A percentile compares a stretch with the other conserved stretches of the same genome.
Evolutionary conservation across 192 early-diverging fungal species (phyloP).

Genomic region (Linnemannia zychae): DNA sequence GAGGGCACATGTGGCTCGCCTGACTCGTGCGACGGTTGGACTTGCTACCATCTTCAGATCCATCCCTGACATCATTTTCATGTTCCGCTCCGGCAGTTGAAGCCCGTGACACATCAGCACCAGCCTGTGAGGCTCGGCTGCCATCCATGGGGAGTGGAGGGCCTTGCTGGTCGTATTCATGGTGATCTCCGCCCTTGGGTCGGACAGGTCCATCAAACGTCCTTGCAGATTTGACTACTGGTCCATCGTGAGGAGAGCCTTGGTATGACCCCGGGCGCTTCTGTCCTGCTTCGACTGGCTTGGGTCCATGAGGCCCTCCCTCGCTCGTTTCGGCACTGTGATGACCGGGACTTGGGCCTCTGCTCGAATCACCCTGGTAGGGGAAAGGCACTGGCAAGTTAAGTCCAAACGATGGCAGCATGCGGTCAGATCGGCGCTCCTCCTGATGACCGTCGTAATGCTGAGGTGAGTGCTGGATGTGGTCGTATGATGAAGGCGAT

Average conservation of each 20-base stretch:
- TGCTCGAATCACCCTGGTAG: slow-evolving; percentile 11
- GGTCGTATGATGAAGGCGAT: slow-evolving; percentile 44
- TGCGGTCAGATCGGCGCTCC: slow-evolving; percentile 46
- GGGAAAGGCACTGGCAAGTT: slow-evolving; percentile 42
- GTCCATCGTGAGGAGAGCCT: slow-evolving; percentile 31
- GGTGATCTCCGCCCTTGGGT: slow-evolving; percentile 15
- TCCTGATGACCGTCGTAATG: slow-evolving; percentile 32
- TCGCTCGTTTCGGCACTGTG: neutral
- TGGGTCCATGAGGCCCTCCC: slow-evolving; percentile 1
- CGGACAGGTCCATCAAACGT: slow-evolving; percentile 18
- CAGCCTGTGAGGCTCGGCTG: slow-evolving; percentile 4
- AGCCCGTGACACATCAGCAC: neutral
- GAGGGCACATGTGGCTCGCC: slow-evolving; percentile 49
- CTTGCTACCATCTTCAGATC: slow-evolving; percentile 15
- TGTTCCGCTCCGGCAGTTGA: neutral
- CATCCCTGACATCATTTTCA: neutral
- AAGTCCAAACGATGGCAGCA: slow-evolving; percentile 51
- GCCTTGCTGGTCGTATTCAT: slow-evolving; percentile 48
- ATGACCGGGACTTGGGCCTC: slow-evolving; percentile 19
- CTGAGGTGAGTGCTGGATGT: slow-evolving; percentile 24
- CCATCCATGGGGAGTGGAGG: slow-evolving; percentile 36
- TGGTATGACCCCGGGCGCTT: slow-evolving; percentile 47
- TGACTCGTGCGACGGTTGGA: slow-evolving; percentile 14
- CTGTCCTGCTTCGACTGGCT: slow-evolving; percentile 21
- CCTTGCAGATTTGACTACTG: slow-evolving; percentile 33